These are phyloP conservation scores for Penicillium nordicum DNA, from an alignment of 2,329 filamentous ascomycete species.

Conservation along the genomic window DNA sequence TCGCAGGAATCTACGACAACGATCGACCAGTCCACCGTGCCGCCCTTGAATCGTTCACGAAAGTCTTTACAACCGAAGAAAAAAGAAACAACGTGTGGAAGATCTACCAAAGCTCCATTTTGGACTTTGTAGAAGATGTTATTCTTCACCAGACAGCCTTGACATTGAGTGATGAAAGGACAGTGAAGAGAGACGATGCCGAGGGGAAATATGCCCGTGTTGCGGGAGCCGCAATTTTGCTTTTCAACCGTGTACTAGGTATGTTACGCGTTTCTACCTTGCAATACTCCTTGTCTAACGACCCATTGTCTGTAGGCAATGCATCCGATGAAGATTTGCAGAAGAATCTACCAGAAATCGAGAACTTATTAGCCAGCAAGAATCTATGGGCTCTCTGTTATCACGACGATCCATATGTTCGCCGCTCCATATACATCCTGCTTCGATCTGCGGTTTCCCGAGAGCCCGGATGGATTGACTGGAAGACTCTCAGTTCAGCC, in stretches of 20 bases:
- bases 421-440: conserved; percentile 57
- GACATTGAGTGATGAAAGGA: conserved; percentile 85
- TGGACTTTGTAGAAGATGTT: conserved; percentile 77
- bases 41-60: conserved; percentile 71
- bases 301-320: conserved; percentile 26
- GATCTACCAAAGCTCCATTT: conserved; percentile 73
- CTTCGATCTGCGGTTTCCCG: conserved; percentile 51
- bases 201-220: conserved; percentile 83
- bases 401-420: conserved; percentile 56
- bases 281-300: background rate
- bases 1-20: conserved; percentile 82
- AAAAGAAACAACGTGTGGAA: conserved; percentile 75
- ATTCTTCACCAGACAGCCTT: conserved; percentile 71
- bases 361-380: conserved; percentile 62
- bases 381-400: conserved; percentile 59
- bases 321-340: conserved; percentile 50
- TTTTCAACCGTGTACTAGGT: conserved; percentile 55
- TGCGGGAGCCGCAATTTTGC: conserved; percentile 55
- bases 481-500: conserved; percentile 64
- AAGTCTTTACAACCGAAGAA: conserved; percentile 74
- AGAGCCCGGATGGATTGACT: conserved; percentile 51
- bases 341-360: conserved; percentile 61
- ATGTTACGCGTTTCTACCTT: conserved; percentile 9
- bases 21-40: conserved; percentile 72
- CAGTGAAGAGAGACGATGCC: conserved; percentile 77